Evolutionary conservation across 2,329 filamentous ascomycete species (phyloP), one percentile per base, ranked within the genome.

Genomic region (Fusarium longipes): DNA sequence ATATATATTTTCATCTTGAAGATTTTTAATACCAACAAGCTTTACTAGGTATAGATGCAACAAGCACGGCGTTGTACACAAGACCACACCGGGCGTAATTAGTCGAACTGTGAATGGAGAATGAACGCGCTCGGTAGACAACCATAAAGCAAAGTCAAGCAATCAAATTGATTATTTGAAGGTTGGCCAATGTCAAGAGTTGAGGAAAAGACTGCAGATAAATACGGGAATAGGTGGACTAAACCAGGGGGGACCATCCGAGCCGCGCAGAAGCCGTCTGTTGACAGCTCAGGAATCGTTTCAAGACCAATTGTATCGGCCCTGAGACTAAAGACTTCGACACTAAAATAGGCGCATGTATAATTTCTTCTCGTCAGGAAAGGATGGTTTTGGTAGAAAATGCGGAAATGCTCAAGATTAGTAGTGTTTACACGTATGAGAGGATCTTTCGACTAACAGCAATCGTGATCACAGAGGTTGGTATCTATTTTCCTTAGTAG

Each of bases 221-320:
- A 45, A 48, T 56, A 59, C 52, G 53, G 45, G 42, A 64, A 64
- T 55, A 65, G 45, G 35, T 25, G 51, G 36, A 32, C 63, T 64
- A 50, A 49, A 20, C 44, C 42, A 64, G 58, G 63, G 42, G 36
- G n/a, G 11, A 39, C 38, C 61, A 32, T 48, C 45, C 35, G 32
- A 54, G 61, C 51, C 51, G 48, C 52, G 43, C 50, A 40, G 48
- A 62, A 52, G 60, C 51, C 45, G 48, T 51, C 48, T 66, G 14
- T 54, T 68, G 55, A 66, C 61, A 68, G 65, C 43, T 66, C 48
- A 35, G 57, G 51, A 58, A 48, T 35, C 27, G 65, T 62, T 62
- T 56, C 56, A 53, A 43, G 44, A 39, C 53, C 62, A 67, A 60
- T 42, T 44, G 49, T 39, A 32, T 51, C 38, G 55, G 61, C 29